phyloP scores from a whole-genome alignment of 1,284 basidiomycete genomes.

The Microbotryum saponariae region DNA sequence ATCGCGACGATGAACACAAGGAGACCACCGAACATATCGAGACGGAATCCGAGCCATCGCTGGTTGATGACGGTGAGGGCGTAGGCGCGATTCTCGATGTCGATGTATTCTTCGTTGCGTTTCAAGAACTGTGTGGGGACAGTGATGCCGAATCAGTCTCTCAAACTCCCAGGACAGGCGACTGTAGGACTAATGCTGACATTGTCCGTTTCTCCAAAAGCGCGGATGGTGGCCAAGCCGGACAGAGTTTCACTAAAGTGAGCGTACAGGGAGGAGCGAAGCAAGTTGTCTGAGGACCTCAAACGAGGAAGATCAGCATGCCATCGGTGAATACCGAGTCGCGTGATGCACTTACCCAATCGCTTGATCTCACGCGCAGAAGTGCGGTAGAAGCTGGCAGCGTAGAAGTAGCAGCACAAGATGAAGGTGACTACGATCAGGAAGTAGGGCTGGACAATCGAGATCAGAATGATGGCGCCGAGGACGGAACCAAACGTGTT shows the following conservation, averaged over 20 bases:
- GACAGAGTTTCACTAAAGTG: constrained; percentile 84
- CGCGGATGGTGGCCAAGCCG: constrained; percentile 77
- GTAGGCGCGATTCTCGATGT: constrained; percentile 84
- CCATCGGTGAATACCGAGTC: constrained; percentile 46
- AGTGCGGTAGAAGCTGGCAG: constrained; percentile 68
- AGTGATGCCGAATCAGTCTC: constrained; percentile 2
- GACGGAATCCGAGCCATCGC: constrained; percentile 80
- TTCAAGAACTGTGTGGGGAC: constrained; percentile 52
- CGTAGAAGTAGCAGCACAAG: constrained; percentile 43
- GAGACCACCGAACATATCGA: constrained; percentile 72
- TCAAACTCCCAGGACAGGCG: constrained; percentile 44
- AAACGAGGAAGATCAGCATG: constrained; percentile 48
- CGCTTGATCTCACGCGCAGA: constrained; percentile 81
- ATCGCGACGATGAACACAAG: constrained; percentile 71
- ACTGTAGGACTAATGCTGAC: constrained; percentile 15
- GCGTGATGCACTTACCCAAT: background rate
- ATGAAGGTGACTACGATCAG: constrained; percentile 54
- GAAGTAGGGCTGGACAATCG: constrained; percentile 67
- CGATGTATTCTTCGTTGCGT: constrained; percentile 69
- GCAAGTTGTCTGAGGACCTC: constrained; percentile 55
- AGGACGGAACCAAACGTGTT: constrained; percentile 58
- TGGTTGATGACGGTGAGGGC: constrained; percentile 73
- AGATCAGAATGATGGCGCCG: constrained; percentile 61
- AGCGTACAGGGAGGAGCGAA: constrained; percentile 66
- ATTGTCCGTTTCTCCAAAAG: constrained; percentile 49